Conservation (phyloP, 2,329 filamentous ascomycete species). For the Fusarium scirpi region DNA sequence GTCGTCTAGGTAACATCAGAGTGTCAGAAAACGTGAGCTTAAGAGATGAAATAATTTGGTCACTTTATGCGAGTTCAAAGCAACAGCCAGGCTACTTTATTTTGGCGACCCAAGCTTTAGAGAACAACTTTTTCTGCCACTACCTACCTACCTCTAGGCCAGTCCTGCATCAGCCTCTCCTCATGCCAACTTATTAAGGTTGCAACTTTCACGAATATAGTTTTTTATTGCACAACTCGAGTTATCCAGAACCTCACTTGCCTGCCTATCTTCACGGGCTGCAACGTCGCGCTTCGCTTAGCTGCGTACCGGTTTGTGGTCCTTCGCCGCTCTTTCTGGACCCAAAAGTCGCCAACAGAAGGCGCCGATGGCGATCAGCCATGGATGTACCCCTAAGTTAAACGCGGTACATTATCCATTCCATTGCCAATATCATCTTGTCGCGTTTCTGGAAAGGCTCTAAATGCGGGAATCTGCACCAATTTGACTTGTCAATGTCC, state of each 20-base stretch:
- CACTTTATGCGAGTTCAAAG: neutral
- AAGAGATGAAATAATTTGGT: neutral
- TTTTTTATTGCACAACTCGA: neutral
- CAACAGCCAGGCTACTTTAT: neutral
- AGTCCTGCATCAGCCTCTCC: neutral
- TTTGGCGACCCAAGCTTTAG: neutral
- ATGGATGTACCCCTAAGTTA: neutral
- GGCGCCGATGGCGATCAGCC: neutral
- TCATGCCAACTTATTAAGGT: neutral
- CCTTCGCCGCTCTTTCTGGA: neutral
- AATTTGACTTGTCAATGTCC: slow-evolving; percentile 4
- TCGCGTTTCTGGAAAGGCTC: neutral
- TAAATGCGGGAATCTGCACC: neutral
- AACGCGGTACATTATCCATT: neutral
- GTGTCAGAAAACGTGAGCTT: neutral
- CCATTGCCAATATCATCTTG: neutral
- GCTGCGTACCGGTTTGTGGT: neutral
- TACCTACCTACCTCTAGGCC: neutral
- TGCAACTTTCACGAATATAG: neutral
- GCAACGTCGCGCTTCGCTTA: neutral
- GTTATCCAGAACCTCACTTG: neutral
- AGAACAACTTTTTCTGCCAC: neutral
- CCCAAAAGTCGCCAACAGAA: neutral
- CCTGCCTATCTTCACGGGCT: neutral
- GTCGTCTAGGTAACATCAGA: neutral